Evolutionary conservation across 257 asterid species (phyloP), one percentile per base, ranked within the genome.

Genomic region (Fraxinus americana): DNA sequence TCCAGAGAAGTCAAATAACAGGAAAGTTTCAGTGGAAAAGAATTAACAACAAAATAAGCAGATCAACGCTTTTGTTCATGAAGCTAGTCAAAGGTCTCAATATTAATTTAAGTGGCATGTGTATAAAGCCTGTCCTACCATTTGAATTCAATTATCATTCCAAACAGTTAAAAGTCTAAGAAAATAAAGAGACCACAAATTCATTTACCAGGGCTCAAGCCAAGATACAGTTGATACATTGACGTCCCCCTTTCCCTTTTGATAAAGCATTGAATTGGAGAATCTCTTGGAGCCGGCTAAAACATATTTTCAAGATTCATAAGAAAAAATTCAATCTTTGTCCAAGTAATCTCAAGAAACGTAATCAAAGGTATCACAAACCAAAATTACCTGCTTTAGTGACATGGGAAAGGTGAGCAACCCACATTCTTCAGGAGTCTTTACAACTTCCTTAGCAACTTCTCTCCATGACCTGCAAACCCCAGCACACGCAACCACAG

Each of bases 391-490:
- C 96, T 88, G 97, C 86, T 92, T 91, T 35, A 92, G 75, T 19
- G 97, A 92, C 76, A 80, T 81, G 61, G 97, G 97, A 61, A 92
- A 92, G 59, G 97, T 92, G 76, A 92, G 75, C 72, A 88, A 80
- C 67, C 97, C 96, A 81, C 96, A 92, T 81, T 88, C 86, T 61
- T 89, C 84, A 67, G 96, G 96, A 70, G 91, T 83, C 85, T 83
- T 84, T 12, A 88, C 83, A 27, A 88, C 80, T 79, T 85, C 92
- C 77, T 76, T 81, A 25, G 87, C 86, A 80, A 81, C 80, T 41
- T 84, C 90, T 79, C 97, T 88, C 97, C 97, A 92, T 0, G 92
- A 85, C 79, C 81, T 84, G 87, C 97, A 92, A 81, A 90, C 91
- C 1, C 91, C 79, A 71, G 92, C 96, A 82, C 94, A 90, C 21